phyloP scores from a whole-genome alignment of 75 land plant species.

The Cupressus sempervirens region DNA sequence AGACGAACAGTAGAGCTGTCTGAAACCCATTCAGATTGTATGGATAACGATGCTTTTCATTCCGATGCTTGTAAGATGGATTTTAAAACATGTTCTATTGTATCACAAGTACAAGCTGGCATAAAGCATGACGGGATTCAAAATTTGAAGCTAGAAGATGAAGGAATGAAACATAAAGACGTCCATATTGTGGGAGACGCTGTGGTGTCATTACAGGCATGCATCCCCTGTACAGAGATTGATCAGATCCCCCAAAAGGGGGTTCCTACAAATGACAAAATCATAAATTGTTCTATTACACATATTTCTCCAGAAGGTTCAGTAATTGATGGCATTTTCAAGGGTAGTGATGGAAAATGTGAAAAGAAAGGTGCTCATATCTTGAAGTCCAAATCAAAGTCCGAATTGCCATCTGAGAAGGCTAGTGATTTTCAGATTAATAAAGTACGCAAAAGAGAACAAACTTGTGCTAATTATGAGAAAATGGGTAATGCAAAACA shows the following conservation, averaged over 20 bases:
- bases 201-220: background rate
- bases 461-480: conserved; percentile 9
- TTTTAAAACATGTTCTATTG: background rate
- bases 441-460: background rate
- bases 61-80: conserved; percentile 9
- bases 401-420: background rate
- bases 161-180: background rate
- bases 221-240: background rate
- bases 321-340: background rate
- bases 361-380: conserved; percentile 4
- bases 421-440: background rate
- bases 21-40: background rate
- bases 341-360: background rate
- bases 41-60: background rate
- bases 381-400: background rate
- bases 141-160: background rate
- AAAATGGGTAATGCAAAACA: conserved; percentile 3
- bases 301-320: background rate
- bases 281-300: background rate
- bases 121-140: background rate
- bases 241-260: background rate
- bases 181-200: background rate
- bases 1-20: background rate
- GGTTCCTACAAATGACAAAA: background rate
- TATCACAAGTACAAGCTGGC: background rate